A percentile compares a stretch with the other conserved stretches of the same genome.
These are phyloP conservation scores for Arctium minus DNA, from an alignment of 129 eudicot genomes.

Conservation along the genomic window DNA sequence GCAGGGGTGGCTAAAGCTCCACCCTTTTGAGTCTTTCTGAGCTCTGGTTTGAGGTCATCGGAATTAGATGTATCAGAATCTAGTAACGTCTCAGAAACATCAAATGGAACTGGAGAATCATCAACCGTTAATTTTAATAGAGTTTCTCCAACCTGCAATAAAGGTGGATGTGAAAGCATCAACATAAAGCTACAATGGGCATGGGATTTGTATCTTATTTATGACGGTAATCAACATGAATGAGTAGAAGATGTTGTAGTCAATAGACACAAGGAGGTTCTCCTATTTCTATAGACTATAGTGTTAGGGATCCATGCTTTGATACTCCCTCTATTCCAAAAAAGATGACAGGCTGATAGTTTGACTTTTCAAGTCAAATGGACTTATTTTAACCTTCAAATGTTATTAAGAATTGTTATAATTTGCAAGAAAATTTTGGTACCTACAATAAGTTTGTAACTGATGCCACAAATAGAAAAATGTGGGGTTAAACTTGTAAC, in stretches of 20 bases:
- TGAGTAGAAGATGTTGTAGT: no score
- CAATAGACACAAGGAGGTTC: no score
- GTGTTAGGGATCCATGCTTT: no score
- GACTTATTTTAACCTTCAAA: background rate
- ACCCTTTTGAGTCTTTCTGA: slow-evolving; percentile 23
- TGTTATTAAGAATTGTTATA: background rate
- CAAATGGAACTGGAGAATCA: slow-evolving; percentile 29
- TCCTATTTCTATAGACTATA: no score
- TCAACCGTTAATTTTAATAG: slow-evolving; percentile 59
- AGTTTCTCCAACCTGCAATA: slow-evolving; percentile 90
- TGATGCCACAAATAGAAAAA: background rate
- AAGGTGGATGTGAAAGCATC: background rate
- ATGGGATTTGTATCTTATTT: no score
- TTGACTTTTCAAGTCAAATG: background rate
- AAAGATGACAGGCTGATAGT: background rate
- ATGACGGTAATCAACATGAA: no score
- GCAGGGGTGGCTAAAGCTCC: slow-evolving; percentile 83
- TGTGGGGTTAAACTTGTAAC: background rate
- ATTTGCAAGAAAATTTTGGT: no score
- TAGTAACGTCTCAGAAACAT: slow-evolving; percentile 4
- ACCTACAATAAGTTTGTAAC: background rate
- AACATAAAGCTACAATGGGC: background rate
- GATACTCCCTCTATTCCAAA: background rate
- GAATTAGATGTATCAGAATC: slow-evolving; percentile 21
- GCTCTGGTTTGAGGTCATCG: slow-evolving; percentile 20